A percentile compares a stretch with the other conserved stretches of the same genome.
Evolutionary conservation across 2,329 filamentous ascomycete genomes (phyloP).

Genomic region (Botrytis sinoallii): DNA sequence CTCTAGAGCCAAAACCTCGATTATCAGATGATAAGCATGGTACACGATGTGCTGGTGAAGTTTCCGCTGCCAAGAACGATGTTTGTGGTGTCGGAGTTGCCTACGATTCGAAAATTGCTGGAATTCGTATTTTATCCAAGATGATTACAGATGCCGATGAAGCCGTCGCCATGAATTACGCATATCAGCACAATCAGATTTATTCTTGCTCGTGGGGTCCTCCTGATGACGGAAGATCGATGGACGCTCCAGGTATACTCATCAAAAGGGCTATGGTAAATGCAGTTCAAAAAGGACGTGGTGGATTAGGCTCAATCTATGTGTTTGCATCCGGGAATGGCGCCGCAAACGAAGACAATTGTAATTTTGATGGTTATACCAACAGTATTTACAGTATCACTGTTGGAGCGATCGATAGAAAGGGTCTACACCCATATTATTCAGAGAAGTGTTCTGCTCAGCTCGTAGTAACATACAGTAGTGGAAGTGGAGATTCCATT

Average conservation of each 20-base stretch:
- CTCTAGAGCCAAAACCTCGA: conserved; percentile 74
- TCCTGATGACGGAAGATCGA: conserved; percentile 85
- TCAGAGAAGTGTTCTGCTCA: conserved; percentile 95
- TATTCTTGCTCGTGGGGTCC: conserved; percentile 99
- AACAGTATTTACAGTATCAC: conserved; percentile 99
- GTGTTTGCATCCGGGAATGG: conserved; percentile 98
- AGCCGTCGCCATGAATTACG: conserved; percentile 87
- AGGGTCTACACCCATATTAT: conserved; percentile 89
- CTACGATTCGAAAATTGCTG: conserved; percentile 85
- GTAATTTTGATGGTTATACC: conserved; percentile 98
- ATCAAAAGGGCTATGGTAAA: conserved; percentile 90
- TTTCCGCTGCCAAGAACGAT: conserved; percentile 86
- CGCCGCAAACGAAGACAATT: conserved; percentile 83
- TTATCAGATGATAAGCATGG: conserved; percentile 85
- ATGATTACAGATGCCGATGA: conserved; percentile 90
- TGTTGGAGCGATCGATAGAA: conserved; percentile 85
- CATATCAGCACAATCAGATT: conserved; percentile 86
- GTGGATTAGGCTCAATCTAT: conserved; percentile 82
- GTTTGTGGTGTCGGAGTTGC: conserved; percentile 95
- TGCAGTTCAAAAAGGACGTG: conserved; percentile 82
- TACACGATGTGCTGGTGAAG: conserved; percentile 91
- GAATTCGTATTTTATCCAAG: conserved; percentile 88
- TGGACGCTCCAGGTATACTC: conserved; percentile 88
- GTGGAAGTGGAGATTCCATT: conserved; percentile 82
- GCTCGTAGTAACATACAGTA: conserved; percentile 94